Base-by-base conservation (phyloP, 345 rosid genomes). In the Gossypium raimondii region DNA sequence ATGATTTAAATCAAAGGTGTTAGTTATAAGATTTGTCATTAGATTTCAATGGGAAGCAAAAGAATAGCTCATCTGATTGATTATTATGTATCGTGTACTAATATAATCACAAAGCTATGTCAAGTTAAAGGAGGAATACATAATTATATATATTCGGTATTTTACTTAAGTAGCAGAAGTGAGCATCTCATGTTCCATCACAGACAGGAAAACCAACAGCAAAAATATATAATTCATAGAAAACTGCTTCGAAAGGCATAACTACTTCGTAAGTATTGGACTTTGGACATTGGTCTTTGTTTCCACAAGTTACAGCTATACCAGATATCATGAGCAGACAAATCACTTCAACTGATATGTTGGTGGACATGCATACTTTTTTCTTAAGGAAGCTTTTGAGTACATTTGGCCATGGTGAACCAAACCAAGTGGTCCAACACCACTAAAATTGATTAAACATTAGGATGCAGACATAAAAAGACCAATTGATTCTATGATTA, bases 1-100 rank as follows among this genome's bases (percentile, higher is more conserved):
- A 64, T 51, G 73, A 70, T 44, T 45, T 50, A 65, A 27, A 76
- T 57, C 61, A 57, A 74, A 38, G 11, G 52, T 20, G 73, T 73
- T 43, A 82, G 20, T 27, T 22, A 50, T 16, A 24, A 9, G 10
- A 69, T 69, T 16, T 48, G 11, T 50, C 1, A 16, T 51, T 69
- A 69, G 44, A 69, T 69, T 51, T 27, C 38, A 27, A 25, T 24
- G 1, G 9, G 13, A 34, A 17, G 59, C 12, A 69, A 51, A 68
- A 25, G 45, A 69, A 27, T 18, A 29, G 24, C 50, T 68, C 50
- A 50, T 27, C 9, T 22, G 18, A 67, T 45, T 47, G 71, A 27
- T 50, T 14, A 16, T 16, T 69, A 58, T 51, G 44, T 25, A 50
- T 27, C 44, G 16, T 16, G 24, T 50, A 68, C 18, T 50, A 25